Evolutionary conservation across 208 protist genomes (phyloP).

Genomic region (Endotrypanum monterogeii): DNA sequence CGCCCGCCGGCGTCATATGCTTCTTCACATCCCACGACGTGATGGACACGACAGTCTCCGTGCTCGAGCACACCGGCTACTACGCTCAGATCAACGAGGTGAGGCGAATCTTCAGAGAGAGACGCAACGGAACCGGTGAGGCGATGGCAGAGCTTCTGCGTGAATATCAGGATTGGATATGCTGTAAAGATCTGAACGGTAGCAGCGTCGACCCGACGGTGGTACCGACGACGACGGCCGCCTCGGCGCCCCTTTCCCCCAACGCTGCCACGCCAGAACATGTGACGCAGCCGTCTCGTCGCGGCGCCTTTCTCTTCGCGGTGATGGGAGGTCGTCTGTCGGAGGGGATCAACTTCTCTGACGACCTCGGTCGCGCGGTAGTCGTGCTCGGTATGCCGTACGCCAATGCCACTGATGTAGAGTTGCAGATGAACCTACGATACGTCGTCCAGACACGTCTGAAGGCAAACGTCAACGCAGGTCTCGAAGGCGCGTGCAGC

Average conservation of each 20-base stretch:
- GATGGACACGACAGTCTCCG: conserved; percentile 57
- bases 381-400: conserved; percentile 97
- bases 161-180: conserved; percentile 65
- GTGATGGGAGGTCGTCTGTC: conserved; percentile 97
- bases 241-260: not conserved
- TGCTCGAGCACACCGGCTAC: conserved; percentile 39
- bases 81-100: conserved; percentile 68
- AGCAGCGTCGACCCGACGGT: not conserved
- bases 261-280: not conserved
- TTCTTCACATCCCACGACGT: conserved; percentile 95
- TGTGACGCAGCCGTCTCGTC: not conserved
- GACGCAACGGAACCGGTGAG: conserved; percentile 20
- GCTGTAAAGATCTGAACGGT: not conserved
- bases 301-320: conserved; percentile 91
- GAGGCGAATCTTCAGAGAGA: conserved; percentile 90
- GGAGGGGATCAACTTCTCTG: conserved; percentile 98
- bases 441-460: conserved; percentile 62
- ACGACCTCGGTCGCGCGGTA: conserved; percentile 93
- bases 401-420: conserved; percentile 90
- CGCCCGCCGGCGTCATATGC: conserved; percentile 91
- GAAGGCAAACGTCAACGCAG: no score
- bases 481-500: not conserved
- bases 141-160: conserved; percentile 34
- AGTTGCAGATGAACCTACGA: conserved; percentile 86
- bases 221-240: not conserved